Base-by-base conservation (phyloP, 2,329 filamentous ascomycete species). In the Chaetomiaceae sp. region DNA sequence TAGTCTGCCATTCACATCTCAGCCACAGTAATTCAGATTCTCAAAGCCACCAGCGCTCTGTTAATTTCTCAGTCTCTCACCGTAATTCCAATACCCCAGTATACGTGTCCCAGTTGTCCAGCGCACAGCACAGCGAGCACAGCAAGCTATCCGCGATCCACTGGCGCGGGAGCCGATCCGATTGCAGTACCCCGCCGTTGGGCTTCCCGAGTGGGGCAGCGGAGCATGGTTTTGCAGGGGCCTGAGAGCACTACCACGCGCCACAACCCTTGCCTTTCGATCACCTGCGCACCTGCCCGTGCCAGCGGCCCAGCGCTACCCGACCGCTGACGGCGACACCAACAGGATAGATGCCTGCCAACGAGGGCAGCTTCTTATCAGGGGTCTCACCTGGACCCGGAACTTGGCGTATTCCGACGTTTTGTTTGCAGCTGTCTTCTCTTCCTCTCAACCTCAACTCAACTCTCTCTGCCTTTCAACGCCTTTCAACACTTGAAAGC, bases 231-330 rank as follows among this genome's bases (percentile, higher is more conserved):
- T 23, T 25, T 51, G 43, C 56, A 55, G 51, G 54, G 59, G 48
- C 13, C 18, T 37, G 44, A 14, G 34, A 47, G 34, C 52, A 45
- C 40, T 52, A 16, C 42, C 43, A 49, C 48, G 32, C 16, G 40
- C 53, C 41, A 51, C 48, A 51, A 53, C 58, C 5, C 56, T 48
- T 57, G 56, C 45, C 43, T 50, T 54, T 60, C 59, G 60, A 56
- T 64, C 61, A 64, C 53, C 61, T 64, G 60, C 37, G 41, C 55
- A 50, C 29, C 48, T 56, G 50, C 46, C 49, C 46, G 40, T 50
- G 45, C 37, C 48, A 43, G 36, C 41, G 29, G 33, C 37, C 37
- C 48, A 43, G 36, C 41, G 29, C 37, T 41, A 54, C 55, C 57
- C 53, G 54, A 53, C 56, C 48, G 51, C 54, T 45, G 30, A 32